Conservation (phyloP, 352 stramenopile species). For the Globisporangium nodosum region DNA sequence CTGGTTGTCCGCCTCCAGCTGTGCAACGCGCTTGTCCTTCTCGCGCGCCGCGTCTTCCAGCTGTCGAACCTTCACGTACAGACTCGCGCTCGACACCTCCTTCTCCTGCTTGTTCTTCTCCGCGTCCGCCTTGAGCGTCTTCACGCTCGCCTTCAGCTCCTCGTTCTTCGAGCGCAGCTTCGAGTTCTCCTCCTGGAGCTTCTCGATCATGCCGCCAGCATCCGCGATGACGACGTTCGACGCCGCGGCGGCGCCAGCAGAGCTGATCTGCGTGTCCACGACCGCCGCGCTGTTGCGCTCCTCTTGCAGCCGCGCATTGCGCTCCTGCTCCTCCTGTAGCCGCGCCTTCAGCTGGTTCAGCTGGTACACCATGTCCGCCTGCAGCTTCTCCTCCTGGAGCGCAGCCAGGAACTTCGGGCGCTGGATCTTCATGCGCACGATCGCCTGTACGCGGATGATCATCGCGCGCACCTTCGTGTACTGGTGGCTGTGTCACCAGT, state of each 20-base stretch:
- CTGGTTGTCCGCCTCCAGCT: slow-evolving; percentile 65
- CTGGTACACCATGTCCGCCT: slow-evolving; percentile 86
- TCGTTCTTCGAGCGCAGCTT: slow-evolving; percentile 79
- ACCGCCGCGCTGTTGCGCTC: slow-evolving; percentile 37
- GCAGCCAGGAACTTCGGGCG: slow-evolving; percentile 71
- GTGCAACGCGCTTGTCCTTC: slow-evolving; percentile 69
- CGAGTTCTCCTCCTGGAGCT: slow-evolving; percentile 73
- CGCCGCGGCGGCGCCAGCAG: slow-evolving; percentile 18
- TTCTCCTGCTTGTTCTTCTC: slow-evolving; percentile 77
- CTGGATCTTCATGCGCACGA: slow-evolving; percentile 81
- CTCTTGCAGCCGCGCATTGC: slow-evolving; percentile 63
- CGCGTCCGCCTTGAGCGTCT: slow-evolving; percentile 60
- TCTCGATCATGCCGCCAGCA: slow-evolving; percentile 81
- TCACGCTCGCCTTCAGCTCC: slow-evolving; percentile 58
- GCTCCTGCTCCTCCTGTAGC: slow-evolving; percentile 71
- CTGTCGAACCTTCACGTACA: slow-evolving; percentile 73
- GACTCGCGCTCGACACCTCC: slow-evolving; percentile 63
- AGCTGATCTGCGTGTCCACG: slow-evolving; percentile 19
- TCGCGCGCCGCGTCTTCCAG: slow-evolving; percentile 64
- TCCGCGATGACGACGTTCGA: slow-evolving; percentile 73
- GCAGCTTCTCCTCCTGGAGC: slow-evolving; percentile 72
- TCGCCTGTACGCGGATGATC: slow-evolving; percentile 71
- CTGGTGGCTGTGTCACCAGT: slow-evolving; percentile 17
- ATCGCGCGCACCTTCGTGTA: slow-evolving; percentile 65
- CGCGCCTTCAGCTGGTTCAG: slow-evolving; percentile 74